Base-by-base conservation (phyloP, 495 filamentous ascomycete species). In the Saxispiralis lemnorum region DNA sequence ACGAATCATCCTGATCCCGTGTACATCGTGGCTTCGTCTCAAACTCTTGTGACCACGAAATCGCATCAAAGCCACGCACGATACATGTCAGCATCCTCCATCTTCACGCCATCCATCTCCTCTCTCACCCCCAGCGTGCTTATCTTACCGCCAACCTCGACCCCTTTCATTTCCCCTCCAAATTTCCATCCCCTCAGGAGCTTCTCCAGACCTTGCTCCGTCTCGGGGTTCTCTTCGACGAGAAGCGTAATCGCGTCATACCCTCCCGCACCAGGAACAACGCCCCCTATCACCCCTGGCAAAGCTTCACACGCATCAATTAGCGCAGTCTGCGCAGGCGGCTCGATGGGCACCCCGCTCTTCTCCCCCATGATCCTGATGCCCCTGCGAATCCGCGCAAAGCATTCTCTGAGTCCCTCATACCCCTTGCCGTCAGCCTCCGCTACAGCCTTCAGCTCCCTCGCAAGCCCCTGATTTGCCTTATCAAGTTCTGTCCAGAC, bases 181-280 rank as follows among this genome's bases (percentile, higher is more conserved):
- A 62, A 66, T 48, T 76, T 72, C 75, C 83, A 95, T 31, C 58
- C 60, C 17, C 56, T 62, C 48, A 93, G 61, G 19, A 82, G 74
- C 20, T 64, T 63, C 42, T 72, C 68, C 35, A 97, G 56, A 40
- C 66, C 62, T n/a, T 54, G 53, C 43, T 82, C 61, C 13, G 84
- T 84, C 21, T 70, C 66, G 14, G 67, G 68, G 45, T 83, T 74
- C 56, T 96, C 83, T 49, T 67, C 71, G 32, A 92, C 68, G 47
- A 97, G 57, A 40, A 97, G 53, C 6, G 76, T 83, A 47, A 93
- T 70, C 4, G 89, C 89, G 71, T 97, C 89, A 56, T 80, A 95
- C 2, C 89, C 89, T 20, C 89, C 89, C 6, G 89, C 89, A 1
- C 89, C 89, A 4, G 89, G 89, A 0, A 94, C 92, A 2, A 96